These are phyloP conservation scores for Paecilomyces fulvus DNA, from an alignment of 2,329 filamentous ascomycete species.

Conservation along the genomic window DNA sequence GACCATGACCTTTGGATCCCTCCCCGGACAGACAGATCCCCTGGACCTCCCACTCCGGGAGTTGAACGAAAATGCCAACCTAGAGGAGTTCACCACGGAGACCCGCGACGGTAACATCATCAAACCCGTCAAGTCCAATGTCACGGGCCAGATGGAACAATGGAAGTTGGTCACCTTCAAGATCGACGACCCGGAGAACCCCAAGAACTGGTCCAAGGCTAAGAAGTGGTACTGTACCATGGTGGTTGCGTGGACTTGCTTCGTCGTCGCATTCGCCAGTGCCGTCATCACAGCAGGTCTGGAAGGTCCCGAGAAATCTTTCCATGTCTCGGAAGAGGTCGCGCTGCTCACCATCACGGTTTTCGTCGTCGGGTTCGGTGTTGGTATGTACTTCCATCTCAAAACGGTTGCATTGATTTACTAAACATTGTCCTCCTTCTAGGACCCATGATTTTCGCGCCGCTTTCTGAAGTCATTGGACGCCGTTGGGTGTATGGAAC, in stretches of 20 bases:
- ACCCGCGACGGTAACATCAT: conserved; percentile 55
- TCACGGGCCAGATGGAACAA: conserved; percentile 41
- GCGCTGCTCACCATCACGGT: conserved; percentile 63
- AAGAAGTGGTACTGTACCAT: conserved; percentile 82
- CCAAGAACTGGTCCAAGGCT: conserved; percentile 74
- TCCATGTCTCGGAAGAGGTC: conserved; percentile 63
- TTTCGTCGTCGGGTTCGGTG: conserved; percentile 74
- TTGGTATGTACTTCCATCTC: conserved; percentile 43
- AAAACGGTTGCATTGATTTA: background rate
- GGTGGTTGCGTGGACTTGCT: conserved; percentile 69
- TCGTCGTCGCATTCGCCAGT: conserved; percentile 63
- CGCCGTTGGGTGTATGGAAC: conserved; percentile 61
- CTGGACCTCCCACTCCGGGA: conserved; percentile 58
- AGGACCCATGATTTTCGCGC: conserved; percentile 72
- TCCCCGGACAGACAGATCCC: conserved; percentile 27
- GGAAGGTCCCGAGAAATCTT: conserved; percentile 52
- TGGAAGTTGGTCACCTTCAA: conserved; percentile 64
- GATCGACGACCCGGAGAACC: conserved; percentile 64
- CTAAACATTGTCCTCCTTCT: background rate
- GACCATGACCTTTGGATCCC: conserved; percentile 16
- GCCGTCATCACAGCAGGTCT: conserved; percentile 73
- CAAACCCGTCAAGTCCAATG: conserved; percentile 46
- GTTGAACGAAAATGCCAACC: conserved; percentile 50
- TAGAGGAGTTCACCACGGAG: conserved; percentile 60
- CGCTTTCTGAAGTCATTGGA: conserved; percentile 67